A percentile compares a stretch with the other conserved stretches of the same genome.
Evolutionary conservation across 73 alveolate species (phyloP).

Genomic region (Paramecium caudatum): DNA sequence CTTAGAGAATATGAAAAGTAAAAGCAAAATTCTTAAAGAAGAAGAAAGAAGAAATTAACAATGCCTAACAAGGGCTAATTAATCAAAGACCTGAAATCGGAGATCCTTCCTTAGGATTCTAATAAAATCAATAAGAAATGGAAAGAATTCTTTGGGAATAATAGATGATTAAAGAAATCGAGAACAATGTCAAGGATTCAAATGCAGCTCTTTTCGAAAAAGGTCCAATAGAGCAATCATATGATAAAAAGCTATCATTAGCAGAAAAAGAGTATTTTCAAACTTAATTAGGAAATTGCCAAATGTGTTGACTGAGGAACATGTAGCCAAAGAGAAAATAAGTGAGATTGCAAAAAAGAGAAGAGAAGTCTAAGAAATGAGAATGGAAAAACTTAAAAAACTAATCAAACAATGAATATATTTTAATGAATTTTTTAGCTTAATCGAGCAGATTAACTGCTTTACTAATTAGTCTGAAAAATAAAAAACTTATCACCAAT

Average conservation of each 20-base stretch:
- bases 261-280: conserved; percentile 45
- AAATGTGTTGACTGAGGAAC: conserved; percentile 40
- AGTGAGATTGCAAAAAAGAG: conserved; percentile 12
- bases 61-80: background rate
- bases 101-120: conserved; percentile 15
- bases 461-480: conserved; percentile 1
- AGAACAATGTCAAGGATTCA: conserved; percentile 35
- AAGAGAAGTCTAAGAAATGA: conserved; percentile 27
- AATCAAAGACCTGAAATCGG: conserved; percentile 52
- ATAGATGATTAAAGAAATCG: conserved; percentile 47
- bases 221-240: conserved; percentile 25
- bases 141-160: conserved; percentile 67
- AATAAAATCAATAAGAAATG: conserved; percentile 38
- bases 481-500: background rate
- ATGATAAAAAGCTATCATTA: conserved; percentile 31
- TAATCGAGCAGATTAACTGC: conserved; percentile 53
- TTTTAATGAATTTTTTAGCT: conserved; percentile 30
- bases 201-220: conserved; percentile 5
- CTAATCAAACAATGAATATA: conserved; percentile 7
- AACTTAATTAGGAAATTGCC: background rate
- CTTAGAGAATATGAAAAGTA: conserved; percentile 30
- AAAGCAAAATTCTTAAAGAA: conserved; percentile 8
- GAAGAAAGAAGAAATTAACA: conserved; percentile 9
- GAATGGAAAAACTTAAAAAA: conserved; percentile 54
- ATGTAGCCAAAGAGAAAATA: conserved; percentile 35